Conservation (phyloP, 2,329 filamentous ascomycete species). For the Pezicula radicicola region DNA sequence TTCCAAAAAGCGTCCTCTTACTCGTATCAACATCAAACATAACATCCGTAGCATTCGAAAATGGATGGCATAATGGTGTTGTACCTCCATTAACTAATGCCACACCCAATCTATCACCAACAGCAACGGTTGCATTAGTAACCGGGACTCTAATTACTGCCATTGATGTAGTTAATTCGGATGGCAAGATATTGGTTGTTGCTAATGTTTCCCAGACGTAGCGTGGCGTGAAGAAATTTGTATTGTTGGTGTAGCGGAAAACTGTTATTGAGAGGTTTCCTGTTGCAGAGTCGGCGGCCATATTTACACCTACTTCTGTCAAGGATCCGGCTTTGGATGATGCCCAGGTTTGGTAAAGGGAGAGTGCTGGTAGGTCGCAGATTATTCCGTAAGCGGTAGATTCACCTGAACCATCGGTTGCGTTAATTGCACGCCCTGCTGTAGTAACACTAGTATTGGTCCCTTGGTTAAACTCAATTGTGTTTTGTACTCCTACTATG, state of each 20-base stretch:
- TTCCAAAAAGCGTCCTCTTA: constrained; percentile 15
- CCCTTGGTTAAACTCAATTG: constrained; percentile 7
- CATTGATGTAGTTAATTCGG: constrained; percentile 5
- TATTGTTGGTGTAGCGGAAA: constrained; percentile 18
- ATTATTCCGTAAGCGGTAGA: constrained; percentile 5
- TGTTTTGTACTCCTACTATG: constrained; percentile 7
- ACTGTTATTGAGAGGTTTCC: constrained; percentile 12
- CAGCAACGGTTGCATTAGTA: constrained; percentile 3
- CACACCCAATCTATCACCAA: constrained; percentile 16
- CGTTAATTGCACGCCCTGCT: constrained; percentile 1
- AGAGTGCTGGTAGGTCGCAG: constrained; percentile 14
- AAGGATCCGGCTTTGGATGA: constrained; percentile 13
- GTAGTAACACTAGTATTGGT: background rate
- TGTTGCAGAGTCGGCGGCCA: constrained; percentile 12
- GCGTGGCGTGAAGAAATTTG: constrained; percentile 16
- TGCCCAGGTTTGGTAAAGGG: constrained; percentile 19
- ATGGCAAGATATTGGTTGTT: constrained; percentile 4
- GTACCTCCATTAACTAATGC: constrained; percentile 12
- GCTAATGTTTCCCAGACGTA: constrained; percentile 20
- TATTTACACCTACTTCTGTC: constrained; percentile 12
- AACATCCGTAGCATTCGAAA: constrained; percentile 1
- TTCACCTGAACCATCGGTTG: constrained; percentile 14
- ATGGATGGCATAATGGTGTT: constrained; percentile 13
- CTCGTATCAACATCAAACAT: constrained; percentile 1
- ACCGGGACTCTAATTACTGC: constrained; percentile 8